Evolutionary conservation across 1,284 basidiomycete genomes (phyloP).

Genomic region (Ceratobasidium sp.): DNA sequence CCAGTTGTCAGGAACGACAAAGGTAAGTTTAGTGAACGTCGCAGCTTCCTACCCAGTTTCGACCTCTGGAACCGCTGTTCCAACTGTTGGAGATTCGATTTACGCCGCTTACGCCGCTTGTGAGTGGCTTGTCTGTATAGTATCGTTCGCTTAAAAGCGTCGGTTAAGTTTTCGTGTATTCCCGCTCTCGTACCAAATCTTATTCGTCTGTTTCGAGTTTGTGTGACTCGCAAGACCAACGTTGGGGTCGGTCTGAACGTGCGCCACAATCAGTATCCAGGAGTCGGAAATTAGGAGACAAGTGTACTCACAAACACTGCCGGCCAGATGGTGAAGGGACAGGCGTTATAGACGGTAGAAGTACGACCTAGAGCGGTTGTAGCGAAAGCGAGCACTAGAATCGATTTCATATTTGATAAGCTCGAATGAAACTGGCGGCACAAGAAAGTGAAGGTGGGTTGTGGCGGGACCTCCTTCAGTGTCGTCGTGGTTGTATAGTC

Average conservation of each 20-base stretch:
- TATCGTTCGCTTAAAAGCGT: too few relatives aligned
- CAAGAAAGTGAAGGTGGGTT: too few relatives aligned
- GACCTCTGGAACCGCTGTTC: not conserved
- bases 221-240: too few relatives aligned
- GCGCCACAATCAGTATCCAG: not conserved
- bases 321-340: constrained; percentile 23
- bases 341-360: constrained; percentile 40
- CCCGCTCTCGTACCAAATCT: too few relatives aligned
- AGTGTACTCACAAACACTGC: not conserved
- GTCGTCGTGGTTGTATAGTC: too few relatives aligned
- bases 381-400: constrained; percentile 6
- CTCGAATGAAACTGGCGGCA: too few relatives aligned
- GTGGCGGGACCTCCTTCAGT: too few relatives aligned
- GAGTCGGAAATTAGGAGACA: not conserved
- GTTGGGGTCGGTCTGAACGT: constrained; percentile 20
- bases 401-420: constrained; percentile 11
- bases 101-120: too few relatives aligned
- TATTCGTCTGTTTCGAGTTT: too few relatives aligned
- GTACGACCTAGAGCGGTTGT: constrained; percentile 18
- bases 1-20: constrained; percentile 43
- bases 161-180: too few relatives aligned
- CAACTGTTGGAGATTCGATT: too few relatives aligned
- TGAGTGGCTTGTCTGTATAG: too few relatives aligned
- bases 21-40: constrained; percentile 2
- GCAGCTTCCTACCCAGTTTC: constrained; percentile 38